A percentile compares a stretch with the other conserved stretches of the same genome.
Evolutionary conservation across 1,284 basidiomycete species (phyloP).

Genomic region (Vanrija sp.): DNA sequence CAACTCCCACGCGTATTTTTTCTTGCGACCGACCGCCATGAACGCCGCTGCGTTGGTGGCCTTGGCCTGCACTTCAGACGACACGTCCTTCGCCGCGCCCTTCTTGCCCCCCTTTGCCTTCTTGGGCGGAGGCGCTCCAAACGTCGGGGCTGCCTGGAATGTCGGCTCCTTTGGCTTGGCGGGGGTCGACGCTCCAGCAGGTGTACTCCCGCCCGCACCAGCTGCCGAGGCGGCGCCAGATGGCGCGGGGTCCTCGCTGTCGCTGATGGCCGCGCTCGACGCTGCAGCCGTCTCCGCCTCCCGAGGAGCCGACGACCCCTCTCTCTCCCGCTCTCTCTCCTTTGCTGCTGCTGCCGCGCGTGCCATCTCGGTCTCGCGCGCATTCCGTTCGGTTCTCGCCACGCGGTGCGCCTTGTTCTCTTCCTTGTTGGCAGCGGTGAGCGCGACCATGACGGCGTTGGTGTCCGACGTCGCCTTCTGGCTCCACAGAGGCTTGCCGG

Average conservation of each 20-base stretch:
- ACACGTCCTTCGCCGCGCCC: constrained; percentile 19
- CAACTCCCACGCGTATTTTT: constrained; percentile 41
- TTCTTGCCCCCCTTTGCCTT: constrained; percentile 15
- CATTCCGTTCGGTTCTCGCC: constrained; percentile 37
- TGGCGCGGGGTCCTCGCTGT: background rate
- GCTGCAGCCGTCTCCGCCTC: background rate
- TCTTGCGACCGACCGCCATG: constrained; percentile 14
- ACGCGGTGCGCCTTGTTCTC: constrained; percentile 38
- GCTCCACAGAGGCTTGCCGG: constrained; percentile 31
- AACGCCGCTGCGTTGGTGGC: constrained; percentile 38
- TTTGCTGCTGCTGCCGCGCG: constrained; percentile 18
- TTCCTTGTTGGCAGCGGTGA: constrained; percentile 34
- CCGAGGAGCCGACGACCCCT: background rate
- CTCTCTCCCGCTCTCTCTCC: constrained; percentile 12
- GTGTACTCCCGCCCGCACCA: too few relatives aligned
- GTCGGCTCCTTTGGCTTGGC: constrained; percentile 8
- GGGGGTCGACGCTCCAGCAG: background rate
- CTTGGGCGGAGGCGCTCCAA: constrained; percentile 12
- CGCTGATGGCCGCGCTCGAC: background rate
- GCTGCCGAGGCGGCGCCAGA: background rate
- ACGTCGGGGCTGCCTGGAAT: constrained; percentile 18
- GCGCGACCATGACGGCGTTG: constrained; percentile 27
- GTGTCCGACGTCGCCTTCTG: constrained; percentile 31
- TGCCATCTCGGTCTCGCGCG: constrained; percentile 35
- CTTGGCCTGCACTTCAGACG: constrained; percentile 38